Evolutionary conservation across 768 basidiomycete genomes (phyloP).

Genomic region (Mycena galopus): DNA sequence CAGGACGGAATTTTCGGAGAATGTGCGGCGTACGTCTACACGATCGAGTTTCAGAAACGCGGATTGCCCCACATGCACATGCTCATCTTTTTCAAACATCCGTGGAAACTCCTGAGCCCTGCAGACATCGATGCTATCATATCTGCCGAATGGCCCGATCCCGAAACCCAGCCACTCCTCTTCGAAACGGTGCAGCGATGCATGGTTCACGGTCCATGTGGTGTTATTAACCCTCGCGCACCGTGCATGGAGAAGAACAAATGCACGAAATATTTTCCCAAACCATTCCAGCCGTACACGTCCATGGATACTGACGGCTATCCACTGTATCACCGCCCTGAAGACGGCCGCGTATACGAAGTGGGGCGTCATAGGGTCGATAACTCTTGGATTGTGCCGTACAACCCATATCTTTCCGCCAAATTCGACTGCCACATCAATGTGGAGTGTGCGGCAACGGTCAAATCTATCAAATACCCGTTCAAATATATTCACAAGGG

Average conservation of each 20-base stretch:
- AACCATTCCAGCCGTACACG: conserved; percentile 47
- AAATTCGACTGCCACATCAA: conserved; percentile 57
- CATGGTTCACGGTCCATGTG: conserved; percentile 61
- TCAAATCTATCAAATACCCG: conserved; percentile 40
- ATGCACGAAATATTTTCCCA: conserved; percentile 56
- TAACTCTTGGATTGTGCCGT: conserved; percentile 53
- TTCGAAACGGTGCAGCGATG: conserved; percentile 39
- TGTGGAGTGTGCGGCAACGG: conserved; percentile 49
- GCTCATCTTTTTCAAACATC: conserved; percentile 48
- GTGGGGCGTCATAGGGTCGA: conserved; percentile 30
- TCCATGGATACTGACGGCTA: conserved; percentile 50
- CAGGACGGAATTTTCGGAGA: conserved; percentile 58
- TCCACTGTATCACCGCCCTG: conserved; percentile 46
- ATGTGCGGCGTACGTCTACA: conserved; percentile 55
- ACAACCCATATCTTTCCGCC: conserved; percentile 45
- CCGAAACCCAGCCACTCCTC: conserved; percentile 40
- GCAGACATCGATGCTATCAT: neutral
- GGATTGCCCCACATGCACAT: conserved; percentile 61
- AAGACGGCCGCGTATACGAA: conserved; percentile 27
- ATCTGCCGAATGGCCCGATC: conserved; percentile 5
- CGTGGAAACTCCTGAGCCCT: conserved; percentile 24
- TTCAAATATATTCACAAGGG: conserved; percentile 12
- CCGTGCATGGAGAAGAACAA: conserved; percentile 53
- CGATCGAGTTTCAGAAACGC: conserved; percentile 60
- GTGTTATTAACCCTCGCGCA: conserved; percentile 34